Evolutionary conservation across 441 rosid genomes (phyloP).

Genomic region (Bocquillonia castaneifolia): DNA sequence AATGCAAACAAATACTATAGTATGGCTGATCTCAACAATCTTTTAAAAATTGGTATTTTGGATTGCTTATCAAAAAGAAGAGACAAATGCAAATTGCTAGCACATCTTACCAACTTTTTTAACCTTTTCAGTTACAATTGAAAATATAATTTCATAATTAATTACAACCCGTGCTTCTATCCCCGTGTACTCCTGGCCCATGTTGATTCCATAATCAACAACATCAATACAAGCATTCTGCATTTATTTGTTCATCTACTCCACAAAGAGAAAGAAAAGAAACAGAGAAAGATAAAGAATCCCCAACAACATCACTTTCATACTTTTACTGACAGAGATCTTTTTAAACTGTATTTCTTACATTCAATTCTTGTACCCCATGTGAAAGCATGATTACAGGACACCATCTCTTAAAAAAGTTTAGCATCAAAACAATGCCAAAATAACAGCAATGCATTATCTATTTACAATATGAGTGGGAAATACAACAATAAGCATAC

Average conservation of each 20-base stretch:
- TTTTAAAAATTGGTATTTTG: neutral
- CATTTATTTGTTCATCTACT: constrained; percentile 5
- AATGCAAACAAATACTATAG: neutral
- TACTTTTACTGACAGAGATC: neutral
- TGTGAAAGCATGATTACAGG: neutral
- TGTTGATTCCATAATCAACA: neutral
- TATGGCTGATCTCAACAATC: neutral
- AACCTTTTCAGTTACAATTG: neutral
- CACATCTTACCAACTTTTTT: neutral
- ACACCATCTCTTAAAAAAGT: neutral
- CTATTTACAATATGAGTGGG: constrained; percentile 9
- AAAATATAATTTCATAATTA: neutral
- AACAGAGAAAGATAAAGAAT: neutral
- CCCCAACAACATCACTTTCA: neutral
- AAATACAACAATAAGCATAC: constrained; percentile 33
- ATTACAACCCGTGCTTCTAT: neutral
- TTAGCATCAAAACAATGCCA: neutral
- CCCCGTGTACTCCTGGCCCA: constrained; percentile 7
- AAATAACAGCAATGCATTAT: neutral
- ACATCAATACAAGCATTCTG: neutral
- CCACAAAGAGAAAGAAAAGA: no score
- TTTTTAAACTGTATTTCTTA: neutral
- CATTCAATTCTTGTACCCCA: neutral
- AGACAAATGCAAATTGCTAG: neutral
- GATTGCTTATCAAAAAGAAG: neutral